These are phyloP conservation scores for Mrakiaceae sp. DNA, from an alignment of 1,284 basidiomycete genomes.

Conservation along the genomic window DNA sequence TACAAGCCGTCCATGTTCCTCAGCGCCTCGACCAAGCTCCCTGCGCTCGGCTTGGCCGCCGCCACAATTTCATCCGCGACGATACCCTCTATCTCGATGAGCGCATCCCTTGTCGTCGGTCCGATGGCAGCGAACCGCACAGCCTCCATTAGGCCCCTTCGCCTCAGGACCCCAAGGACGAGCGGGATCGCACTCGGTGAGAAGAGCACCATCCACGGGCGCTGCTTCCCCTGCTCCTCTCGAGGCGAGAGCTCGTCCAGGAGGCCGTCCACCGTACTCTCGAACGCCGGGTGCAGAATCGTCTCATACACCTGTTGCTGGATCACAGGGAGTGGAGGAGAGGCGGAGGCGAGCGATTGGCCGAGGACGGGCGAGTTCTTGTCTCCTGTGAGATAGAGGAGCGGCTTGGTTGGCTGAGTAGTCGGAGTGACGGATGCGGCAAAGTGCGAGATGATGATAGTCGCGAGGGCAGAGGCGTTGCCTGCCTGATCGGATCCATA, in stretches of 20 bases:
- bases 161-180: neutral
- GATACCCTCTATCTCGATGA: no score
- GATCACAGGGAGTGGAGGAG: neutral
- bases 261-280: neutral
- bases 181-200: slow-evolving; percentile 11
- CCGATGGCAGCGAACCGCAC: slow-evolving; percentile 11
- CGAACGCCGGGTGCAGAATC: neutral
- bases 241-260: neutral
- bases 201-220: slow-evolving; percentile 11
- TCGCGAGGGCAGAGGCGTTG: slow-evolving; percentile 14
- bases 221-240: neutral
- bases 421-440: neutral
- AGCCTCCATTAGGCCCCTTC: neutral
- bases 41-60: no score
- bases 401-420: neutral
- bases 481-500: slow-evolving; percentile 4
- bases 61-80: no score
- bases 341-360: neutral
- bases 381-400: slow-evolving; percentile 15
- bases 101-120: slow-evolving; percentile 9
- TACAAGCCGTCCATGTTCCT: no score
- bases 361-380: slow-evolving; percentile 13
- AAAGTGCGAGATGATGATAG: neutral
- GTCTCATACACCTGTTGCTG: slow-evolving; percentile 4
- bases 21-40: no score